Conservation (phyloP, 2,329 filamentous ascomycete genomes). For the Zopfia rhizophila region DNA sequence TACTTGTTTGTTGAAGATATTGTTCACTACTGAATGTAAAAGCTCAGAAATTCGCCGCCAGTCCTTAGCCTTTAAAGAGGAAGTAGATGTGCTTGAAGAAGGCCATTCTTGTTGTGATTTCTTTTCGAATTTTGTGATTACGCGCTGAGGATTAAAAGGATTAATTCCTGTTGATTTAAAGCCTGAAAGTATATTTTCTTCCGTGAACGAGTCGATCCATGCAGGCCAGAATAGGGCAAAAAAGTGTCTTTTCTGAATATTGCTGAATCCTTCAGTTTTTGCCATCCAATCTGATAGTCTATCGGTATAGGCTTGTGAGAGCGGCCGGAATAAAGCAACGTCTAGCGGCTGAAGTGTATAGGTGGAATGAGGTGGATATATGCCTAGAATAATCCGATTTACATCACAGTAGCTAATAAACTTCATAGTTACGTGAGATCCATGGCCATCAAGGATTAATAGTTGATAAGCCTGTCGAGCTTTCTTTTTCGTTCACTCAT, state of each 20-base stretch:
- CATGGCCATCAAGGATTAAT: conserved; percentile 14
- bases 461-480: not conserved
- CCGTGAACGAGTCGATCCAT: conserved; percentile 7
- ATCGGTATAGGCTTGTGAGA: conserved; percentile 47
- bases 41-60: too few species aligned
- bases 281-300: not conserved
- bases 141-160: conserved; percentile 6
- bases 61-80: too few species aligned
- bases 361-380: conserved; percentile 15
- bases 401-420: conserved; percentile 2
- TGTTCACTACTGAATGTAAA: too few species aligned
- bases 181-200: conserved; percentile 5
- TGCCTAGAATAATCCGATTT: conserved; percentile 8
- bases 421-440: conserved; percentile 5
- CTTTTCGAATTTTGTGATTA: conserved; percentile 25
- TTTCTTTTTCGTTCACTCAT: conserved; percentile 2
- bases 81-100: conserved; percentile 33
- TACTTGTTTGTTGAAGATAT: too few species aligned
- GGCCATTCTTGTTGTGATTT: conserved; percentile 18
- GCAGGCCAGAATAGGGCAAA: conserved; percentile 1
- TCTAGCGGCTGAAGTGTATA: conserved; percentile 17
- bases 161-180: conserved; percentile 11
- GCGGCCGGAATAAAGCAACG: conserved; percentile 12
- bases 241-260: conserved; percentile 5
- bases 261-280: not conserved